Evolutionary conservation across 2,329 filamentous ascomycete species (phyloP), one percentile per base, ranked within the genome.

Genomic region (Colletotrichum brevisporum): DNA sequence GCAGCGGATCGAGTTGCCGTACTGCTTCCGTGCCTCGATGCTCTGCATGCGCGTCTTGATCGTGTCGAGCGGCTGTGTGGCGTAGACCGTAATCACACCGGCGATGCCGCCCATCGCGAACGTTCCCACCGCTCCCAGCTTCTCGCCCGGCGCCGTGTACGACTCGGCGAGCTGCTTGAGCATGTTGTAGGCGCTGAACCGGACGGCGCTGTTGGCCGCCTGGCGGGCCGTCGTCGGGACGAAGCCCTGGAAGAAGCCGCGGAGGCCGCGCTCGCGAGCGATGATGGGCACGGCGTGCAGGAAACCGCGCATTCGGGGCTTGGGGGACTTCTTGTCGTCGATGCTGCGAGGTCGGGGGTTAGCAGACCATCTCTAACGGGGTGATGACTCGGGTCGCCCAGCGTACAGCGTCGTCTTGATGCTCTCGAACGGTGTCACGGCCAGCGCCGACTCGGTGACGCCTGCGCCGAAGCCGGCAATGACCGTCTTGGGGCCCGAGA

Each of bases 1-100:
- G 79, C 96, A 99, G 55, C 90, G 88, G 73, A 97, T 88, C 75
- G 92, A 96, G 82, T 97, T 98, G 78, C 92, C 94, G 78, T 99
- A 99, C 70, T 91, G 83, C 51, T 83, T 84, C 71, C 88, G 89
- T 41, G 95, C 94, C 80, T 98, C 94, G 70, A 98, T 91, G 73
- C 94, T 97, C 87, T 99, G 96, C 96, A 99, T 99, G 71, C 94
- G 83, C 73, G 96, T 99, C 88, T 99, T 99, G 79, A 99, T 88
- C 0, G 95, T 98, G 80, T 99, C 96, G 51, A 99, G 84, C 21
- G 89, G 89, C 78, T 91, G 89, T 61, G 89, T 91, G 36, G 89
- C 90, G 69, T 89, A 95, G 63, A 99, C 96, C 1, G 96, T 99
- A 71, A 98, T 94, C 5, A 97, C 83, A 2, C 96, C 96, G 0